Evolutionary conservation across 305 asterid species (phyloP), one percentile per base, ranked within the genome.

Genomic region (Galium porrigens): DNA sequence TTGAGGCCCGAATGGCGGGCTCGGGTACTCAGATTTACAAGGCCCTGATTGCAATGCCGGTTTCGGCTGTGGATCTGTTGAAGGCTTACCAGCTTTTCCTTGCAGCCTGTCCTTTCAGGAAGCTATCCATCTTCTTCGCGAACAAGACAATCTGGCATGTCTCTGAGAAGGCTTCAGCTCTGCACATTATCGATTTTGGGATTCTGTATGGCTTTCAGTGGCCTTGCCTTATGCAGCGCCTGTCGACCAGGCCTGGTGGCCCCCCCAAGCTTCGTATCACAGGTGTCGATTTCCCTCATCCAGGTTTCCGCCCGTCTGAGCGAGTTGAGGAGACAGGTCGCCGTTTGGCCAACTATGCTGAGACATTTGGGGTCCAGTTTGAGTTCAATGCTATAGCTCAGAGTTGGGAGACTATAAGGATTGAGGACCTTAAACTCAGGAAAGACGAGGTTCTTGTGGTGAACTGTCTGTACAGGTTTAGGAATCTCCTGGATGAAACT

Each of bases 1-100:
- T 90, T 29, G 96, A 90, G 77, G 97, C 96, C n/a, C 95, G 97
- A 0, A 73, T 90, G 89, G 96, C 96, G 25, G 96, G 97, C 17
- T 81, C 89, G 0, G 94, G 96, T 6, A 83, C 96, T 52, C 89
- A 81, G 74, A 78, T 87, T 62, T 83, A 86, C 67, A 80, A 60
- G 10, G 81, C 84, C 42, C 80, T 79, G 49, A 68, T 78, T 27
- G 76, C 76, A 15, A 22, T 77, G 78, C 86, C 95, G 18, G 79
- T 83, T 0, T 81, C 95, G 12, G 96, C 96, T 54, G 81, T 83
- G 52, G 85, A 90, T 66, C 22, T 85, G 64, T 75, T 90, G 76
- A 90, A 90, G 80, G 97, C 95, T 33, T 86, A 88, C 74, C 97
- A 90, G 70, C 80, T 85, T 65, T 88, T 69, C 73, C 83, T 88